Base-by-base conservation (phyloP, 805 yeast species). In the Suhomyces tanzawaensis region DNA sequence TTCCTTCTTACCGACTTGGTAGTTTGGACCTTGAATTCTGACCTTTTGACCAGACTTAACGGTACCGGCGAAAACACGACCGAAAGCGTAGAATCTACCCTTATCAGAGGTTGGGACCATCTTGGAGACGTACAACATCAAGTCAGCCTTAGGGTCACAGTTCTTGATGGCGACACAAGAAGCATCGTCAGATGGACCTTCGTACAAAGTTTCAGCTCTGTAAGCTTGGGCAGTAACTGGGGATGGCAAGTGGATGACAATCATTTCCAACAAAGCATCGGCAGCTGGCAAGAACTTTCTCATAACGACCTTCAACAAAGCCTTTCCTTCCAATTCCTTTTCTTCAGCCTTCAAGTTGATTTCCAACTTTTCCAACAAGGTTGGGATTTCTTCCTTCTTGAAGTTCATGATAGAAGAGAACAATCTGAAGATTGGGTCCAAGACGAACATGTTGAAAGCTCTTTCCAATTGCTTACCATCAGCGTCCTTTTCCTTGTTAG, bases 51-150 rank as follows among this genome's bases (percentile, higher is more conserved):
- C 99, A 62, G 96, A 87, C 72, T 76, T 86, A 66, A 93, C 97
- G 65, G 98, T 91, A 89, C 99, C 99, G 60, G 98, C 86, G 80
- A 91, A 91, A 71, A 91, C 98, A 82, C 99, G 93, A 76, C 99
- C 99, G 79, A 91, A 93, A 68, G 99, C 99, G 85, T 89, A 91
- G 95, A 91, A 91, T 80, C 99, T 89, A 83, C 99, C 99, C 82
- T 91, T 93, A 76, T 91, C 99, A 60, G 98, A 91, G 71, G 99
- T 91, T 76, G 99, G 99, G 59, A 91, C 98, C 99, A 91, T 91
- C 96, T 91, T 91, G 76, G 98, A 93, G 66, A 91, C 93, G 89
- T 91, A 91, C 69, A 91, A 82, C 99, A 91, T 91, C 68, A 91
- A 85, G 69, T 91, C 98, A 62, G 95, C 96, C 65, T 73, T 83